phyloP scores from a whole-genome alignment of 2,329 filamentous ascomycete species.

The Neofusicoccum parvum region DNA sequence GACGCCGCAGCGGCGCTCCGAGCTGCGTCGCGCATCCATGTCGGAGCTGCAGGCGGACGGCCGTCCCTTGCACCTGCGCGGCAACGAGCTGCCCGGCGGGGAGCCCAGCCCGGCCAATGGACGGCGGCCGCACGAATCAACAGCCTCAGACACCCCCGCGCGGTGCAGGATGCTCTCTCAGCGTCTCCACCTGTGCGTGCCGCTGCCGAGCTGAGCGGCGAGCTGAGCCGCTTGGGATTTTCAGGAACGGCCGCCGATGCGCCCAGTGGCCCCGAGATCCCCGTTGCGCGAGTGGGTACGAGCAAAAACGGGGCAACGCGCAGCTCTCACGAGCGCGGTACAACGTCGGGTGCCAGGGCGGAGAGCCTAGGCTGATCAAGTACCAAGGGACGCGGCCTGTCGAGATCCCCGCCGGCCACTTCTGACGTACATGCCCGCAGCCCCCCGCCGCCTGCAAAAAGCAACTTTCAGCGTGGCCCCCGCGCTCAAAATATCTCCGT shows the following conservation, averaged over 20 bases:
- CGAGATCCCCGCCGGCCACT: background rate
- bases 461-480: background rate
- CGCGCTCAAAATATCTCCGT: background rate
- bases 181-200: conserved; percentile 1
- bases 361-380: background rate
- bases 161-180: background rate
- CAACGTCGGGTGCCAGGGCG: background rate
- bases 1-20: background rate
- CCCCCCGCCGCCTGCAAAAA: background rate
- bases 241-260: conserved; percentile 17
- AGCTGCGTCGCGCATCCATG: conserved; percentile 4
- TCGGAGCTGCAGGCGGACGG: background rate
- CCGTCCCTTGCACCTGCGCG: conserved; percentile 7
- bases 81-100: background rate
- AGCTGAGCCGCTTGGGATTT: conserved; percentile 4
- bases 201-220: conserved; percentile 10
- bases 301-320: conserved; percentile 5
- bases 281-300: conserved; percentile 16
- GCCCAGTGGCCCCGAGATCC: conserved; percentile 13
- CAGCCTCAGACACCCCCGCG: background rate
- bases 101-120: background rate
- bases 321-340: background rate
- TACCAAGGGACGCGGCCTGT: background rate
- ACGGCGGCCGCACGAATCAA: background rate
- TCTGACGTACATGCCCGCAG: conserved; percentile 10